Percentiles rank a stretch among this genome's conserved stretches.
phyloP scores from a whole-genome alignment of 352 stramenopile genomes.

The Globisporangium paddicum region DNA sequence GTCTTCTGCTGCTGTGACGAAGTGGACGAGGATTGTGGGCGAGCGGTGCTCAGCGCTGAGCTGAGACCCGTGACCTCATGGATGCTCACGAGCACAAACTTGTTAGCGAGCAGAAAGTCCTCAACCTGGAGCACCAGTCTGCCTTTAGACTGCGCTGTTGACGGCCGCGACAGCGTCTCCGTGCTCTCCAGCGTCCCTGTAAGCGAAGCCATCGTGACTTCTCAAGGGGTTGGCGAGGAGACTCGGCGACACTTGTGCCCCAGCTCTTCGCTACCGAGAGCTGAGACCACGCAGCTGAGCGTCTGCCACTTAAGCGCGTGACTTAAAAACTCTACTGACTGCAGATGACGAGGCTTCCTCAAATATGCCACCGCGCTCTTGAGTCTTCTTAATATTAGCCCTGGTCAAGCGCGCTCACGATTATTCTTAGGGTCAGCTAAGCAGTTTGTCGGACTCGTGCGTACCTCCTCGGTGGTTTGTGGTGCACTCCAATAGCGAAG shows the following conservation, averaged over 20 bases:
- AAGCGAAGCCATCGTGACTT: constrained; percentile 7
- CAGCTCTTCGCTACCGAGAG: too few species aligned
- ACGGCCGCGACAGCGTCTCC: not conserved
- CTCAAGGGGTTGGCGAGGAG: not conserved
- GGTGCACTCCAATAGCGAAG: not conserved
- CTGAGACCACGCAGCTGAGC: too few species aligned
- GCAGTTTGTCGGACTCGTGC: not conserved
- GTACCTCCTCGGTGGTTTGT: not conserved
- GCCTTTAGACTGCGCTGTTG: constrained; percentile 10
- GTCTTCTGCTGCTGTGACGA: not conserved
- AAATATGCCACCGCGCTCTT: not conserved
- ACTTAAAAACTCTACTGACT: too few species aligned
- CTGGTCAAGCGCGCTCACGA: too few species aligned
- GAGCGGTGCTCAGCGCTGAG: constrained; percentile 9
- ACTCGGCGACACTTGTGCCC: too few species aligned
- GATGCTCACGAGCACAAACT: constrained; percentile 29
- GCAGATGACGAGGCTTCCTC: not conserved
- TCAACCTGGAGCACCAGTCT: constrained; percentile 31
- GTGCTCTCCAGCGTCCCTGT: not conserved
- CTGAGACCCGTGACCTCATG: constrained; percentile 18
- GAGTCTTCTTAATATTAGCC: not conserved
- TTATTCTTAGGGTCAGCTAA: not conserved
- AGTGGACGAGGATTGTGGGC: not conserved
- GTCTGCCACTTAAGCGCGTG: too few species aligned
- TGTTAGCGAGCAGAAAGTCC: constrained; percentile 28